Evolutionary conservation across 352 stramenopile genomes (phyloP).

Genomic region (Globisporangium camurandrum): DNA sequence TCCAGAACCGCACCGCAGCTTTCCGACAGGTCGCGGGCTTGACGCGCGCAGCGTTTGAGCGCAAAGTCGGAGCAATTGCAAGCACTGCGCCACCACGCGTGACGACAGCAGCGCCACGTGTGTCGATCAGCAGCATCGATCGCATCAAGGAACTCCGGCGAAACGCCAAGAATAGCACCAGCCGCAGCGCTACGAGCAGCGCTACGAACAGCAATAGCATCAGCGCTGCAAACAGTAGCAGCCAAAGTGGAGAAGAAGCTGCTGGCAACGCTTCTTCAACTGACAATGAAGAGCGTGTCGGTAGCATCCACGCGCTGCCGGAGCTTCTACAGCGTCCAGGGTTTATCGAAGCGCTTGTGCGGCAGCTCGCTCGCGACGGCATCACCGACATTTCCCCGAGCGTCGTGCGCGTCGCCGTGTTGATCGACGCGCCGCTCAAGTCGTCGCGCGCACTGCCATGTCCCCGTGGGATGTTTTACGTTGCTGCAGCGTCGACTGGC

Average conservation of each 20-base stretch:
- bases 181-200: too few relatives aligned
- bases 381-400: conserved; percentile 8
- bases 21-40: conserved; percentile 3
- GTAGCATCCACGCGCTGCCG: neutral
- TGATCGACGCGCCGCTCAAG: neutral
- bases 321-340: conserved; percentile 2
- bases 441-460: conserved; percentile 26
- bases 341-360: conserved; percentile 9
- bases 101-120: too few relatives aligned
- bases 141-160: too few relatives aligned
- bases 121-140: too few relatives aligned
- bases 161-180: too few relatives aligned
- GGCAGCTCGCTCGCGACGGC: conserved; percentile 7
- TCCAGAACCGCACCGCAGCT: conserved; percentile 1
- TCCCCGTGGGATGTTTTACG: conserved; percentile 21
- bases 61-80: neutral
- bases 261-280: neutral
- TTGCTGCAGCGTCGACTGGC: neutral
- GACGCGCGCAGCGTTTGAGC: conserved; percentile 7
- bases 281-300: neutral
- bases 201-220: conserved; percentile 1
- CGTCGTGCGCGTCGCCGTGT: conserved; percentile 4
- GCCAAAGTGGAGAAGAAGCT: too few relatives aligned
- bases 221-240: too few relatives aligned
- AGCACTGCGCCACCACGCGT: neutral